Conservation (phyloP, 192 early-diverging fungal species). For the Coemansia sp. region DNA sequence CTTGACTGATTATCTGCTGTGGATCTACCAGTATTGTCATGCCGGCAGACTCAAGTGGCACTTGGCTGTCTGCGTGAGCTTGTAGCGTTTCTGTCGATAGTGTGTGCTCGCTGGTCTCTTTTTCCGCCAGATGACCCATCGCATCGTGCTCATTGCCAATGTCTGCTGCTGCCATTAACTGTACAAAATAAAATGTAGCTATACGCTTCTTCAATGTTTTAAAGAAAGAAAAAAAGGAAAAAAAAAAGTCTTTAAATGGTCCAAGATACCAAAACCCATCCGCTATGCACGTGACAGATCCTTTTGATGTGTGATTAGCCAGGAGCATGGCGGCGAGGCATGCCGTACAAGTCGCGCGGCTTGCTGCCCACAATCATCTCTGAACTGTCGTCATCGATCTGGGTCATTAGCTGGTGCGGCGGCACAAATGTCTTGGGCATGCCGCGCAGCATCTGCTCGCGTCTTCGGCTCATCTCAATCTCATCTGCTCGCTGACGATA, state of each 20-base stretch:
- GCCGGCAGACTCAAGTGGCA: background rate
- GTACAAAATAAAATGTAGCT: slow-evolving; percentile 2
- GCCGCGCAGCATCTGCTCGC: slow-evolving; percentile 25
- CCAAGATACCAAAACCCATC: background rate
- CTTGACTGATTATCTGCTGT: slow-evolving; percentile 2
- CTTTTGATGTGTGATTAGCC: background rate
- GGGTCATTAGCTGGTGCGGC: slow-evolving; percentile 43
- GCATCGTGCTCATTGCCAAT: slow-evolving; percentile 1
- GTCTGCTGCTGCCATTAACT: slow-evolving; percentile 3
- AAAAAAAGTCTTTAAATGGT: background rate
- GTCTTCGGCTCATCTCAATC: slow-evolving; percentile 22
- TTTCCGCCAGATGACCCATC: slow-evolving; percentile 9
- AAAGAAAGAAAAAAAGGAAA: slow-evolving; percentile 5
- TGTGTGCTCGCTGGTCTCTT: background rate
- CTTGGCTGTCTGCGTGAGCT: background rate
- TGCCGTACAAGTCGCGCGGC: slow-evolving; percentile 42
- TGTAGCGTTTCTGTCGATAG: background rate
- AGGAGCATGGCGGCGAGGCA: slow-evolving; percentile 33
- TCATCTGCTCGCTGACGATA: slow-evolving; percentile 29
- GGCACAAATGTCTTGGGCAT: slow-evolving; percentile 51
- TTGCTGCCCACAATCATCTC: slow-evolving; percentile 50
- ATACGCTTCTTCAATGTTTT: background rate
- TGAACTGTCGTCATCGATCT: slow-evolving; percentile 26
- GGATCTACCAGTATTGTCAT: background rate
- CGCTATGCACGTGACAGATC: background rate